phyloP scores from a whole-genome alignment of 129 eudicot genomes.

The Lonicera japonica region DNA sequence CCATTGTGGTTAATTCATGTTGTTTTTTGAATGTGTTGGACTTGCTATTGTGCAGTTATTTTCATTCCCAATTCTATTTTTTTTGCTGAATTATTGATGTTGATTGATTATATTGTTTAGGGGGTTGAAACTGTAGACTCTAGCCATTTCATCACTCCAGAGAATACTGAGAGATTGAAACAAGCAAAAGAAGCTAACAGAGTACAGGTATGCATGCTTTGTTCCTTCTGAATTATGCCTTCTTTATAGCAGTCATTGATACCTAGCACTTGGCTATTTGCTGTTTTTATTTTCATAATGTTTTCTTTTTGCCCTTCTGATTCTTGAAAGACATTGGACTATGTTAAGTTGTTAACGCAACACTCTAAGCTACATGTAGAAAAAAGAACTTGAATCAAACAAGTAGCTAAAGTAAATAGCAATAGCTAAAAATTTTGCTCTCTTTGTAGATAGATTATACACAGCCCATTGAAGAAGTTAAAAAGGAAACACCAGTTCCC shows the following conservation, averaged over 20 bases:
- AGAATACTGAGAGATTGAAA: conserved; percentile 66
- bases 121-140: conserved; percentile 69
- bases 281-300: too few relatives aligned
- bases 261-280: too few relatives aligned
- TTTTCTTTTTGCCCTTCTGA: neutral
- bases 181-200: conserved; percentile 84
- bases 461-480: conserved; percentile 34
- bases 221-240: too few relatives aligned
- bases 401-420: neutral
- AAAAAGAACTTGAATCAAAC: conserved; percentile 21
- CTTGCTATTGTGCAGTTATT: too few relatives aligned
- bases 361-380: too few relatives aligned
- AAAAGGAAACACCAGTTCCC: conserved; percentile 16
- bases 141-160: conserved; percentile 72
- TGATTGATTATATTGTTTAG: conserved; percentile 22
- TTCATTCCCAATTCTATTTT: too few relatives aligned
- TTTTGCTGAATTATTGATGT: conserved; percentile 18
- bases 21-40: too few relatives aligned
- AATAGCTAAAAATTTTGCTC: neutral
- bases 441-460: conserved; percentile 65
- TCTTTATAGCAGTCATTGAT: too few relatives aligned
- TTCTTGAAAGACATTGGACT: too few relatives aligned
- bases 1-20: too few relatives aligned
- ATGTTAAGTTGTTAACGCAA: too few relatives aligned
- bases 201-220: conserved; percentile 63